Base-by-base conservation (phyloP, 73 alveolate genomes). In the Stentor roeselii region DNA sequence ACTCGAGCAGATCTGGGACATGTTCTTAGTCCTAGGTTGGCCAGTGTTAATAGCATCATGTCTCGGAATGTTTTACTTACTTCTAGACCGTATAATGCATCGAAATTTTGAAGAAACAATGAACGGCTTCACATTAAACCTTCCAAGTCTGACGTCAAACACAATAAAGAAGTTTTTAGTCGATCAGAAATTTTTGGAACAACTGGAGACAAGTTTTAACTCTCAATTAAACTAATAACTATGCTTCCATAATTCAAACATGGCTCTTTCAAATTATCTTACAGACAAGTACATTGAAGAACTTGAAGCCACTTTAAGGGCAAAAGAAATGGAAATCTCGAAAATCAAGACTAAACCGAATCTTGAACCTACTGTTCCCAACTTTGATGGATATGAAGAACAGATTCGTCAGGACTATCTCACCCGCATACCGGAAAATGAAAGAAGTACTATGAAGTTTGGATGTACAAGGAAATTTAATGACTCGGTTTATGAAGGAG, bases 401-500 rank as follows among this genome's bases (percentile, higher is more conserved):
- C 37, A 21, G 80, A 21, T 67, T 67, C n/a, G 80, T 21, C 37
- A 21, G 0, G 80, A 67, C 41, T 67, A 67, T 34, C 2, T 67
- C 21, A 67, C n/a, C 14, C 21, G 37, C 1, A 21, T 67, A 32
- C n/a, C 41, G 21, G 80, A 67, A 21, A 40, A 67, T 67, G 80
- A 67, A 67, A 67, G 80, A 67, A 67, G 41, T 36, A 67, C 27
- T 15, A 1, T 67, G 1, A 32, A 21, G 41, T 32, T 21, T 1
- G 34, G 34, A 35, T 14, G 76, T 11, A 39, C 82, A 11, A 31
- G 38, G 39, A 36, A 39, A n/a, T 78, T 39, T 34, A 42, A 78
- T 39, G 86, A 78, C 3, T 42, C 86, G 0, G 40, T 14, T 1
- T 82, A 82, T 60, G 93, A 86, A 87, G 96, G 96, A 38, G 92